A percentile compares a stretch with the other conserved stretches of the same genome.
Evolutionary conservation across 1,139 yeast species (phyloP).

Genomic region (Yamadazyma conglobata): DNA sequence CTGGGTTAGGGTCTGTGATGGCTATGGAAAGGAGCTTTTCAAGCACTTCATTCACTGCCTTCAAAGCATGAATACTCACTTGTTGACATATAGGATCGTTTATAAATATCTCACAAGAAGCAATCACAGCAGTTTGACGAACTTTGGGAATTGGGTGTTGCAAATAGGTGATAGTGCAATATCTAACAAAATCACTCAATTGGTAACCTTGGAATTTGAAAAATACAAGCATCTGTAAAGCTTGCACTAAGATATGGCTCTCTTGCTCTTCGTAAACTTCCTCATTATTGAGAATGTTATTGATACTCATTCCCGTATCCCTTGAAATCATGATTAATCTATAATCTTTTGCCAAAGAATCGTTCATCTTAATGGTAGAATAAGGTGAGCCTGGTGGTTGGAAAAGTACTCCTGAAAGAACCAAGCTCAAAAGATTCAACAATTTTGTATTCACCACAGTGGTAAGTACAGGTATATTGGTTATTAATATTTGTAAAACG

Average conservation of each 20-base stretch:
- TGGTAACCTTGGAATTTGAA: conserved; percentile 77
- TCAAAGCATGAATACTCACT: conserved; percentile 77
- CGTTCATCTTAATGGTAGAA: conserved; percentile 59
- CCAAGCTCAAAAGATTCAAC: conserved; percentile 68
- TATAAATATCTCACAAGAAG: conserved; percentile 76
- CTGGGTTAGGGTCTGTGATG: conserved; percentile 86
- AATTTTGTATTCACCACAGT: conserved; percentile 68
- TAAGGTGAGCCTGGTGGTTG: conserved; percentile 88
- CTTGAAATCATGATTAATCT: conserved; percentile 69
- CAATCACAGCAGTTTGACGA: conserved; percentile 78
- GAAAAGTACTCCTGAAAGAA: conserved; percentile 79
- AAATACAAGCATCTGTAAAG: conserved; percentile 67
- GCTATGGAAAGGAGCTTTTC: conserved; percentile 78
- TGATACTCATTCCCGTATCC: conserved; percentile 52
- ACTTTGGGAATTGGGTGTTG: conserved; percentile 79
- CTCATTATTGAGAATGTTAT: conserved; percentile 33
- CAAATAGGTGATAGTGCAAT: conserved; percentile 75
- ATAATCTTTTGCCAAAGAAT: conserved; percentile 69
- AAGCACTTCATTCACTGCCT: conserved; percentile 81
- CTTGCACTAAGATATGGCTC: conserved; percentile 56
- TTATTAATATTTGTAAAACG: conserved; percentile 64
- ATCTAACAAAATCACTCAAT: conserved; percentile 81
- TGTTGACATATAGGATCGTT: conserved; percentile 84
- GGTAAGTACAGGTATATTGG: conserved; percentile 77
- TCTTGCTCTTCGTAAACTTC: conserved; percentile 46